Evolutionary conservation across 495 filamentous ascomycete species (phyloP), one percentile per base, ranked within the genome.

Genomic region (Elaphomyces granulatus): DNA sequence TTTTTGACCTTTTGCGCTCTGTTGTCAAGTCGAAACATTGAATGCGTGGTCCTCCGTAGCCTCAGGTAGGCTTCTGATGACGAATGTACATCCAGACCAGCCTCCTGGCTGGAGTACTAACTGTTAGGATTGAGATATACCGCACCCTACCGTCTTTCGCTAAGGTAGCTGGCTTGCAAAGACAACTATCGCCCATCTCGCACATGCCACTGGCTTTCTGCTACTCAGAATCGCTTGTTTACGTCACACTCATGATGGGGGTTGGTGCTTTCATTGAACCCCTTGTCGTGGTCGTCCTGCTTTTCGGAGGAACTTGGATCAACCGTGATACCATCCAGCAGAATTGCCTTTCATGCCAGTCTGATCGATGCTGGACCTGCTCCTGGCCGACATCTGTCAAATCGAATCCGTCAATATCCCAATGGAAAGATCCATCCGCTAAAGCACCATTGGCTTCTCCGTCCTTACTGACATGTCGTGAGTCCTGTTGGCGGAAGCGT

Each of bases 301-400:
- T 76, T n/a, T 67, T 74, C 42, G 70, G 71, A 40, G 72, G 72
- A 4, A 73, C 71, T 9, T 74, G 70, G 69, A 69, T 76, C 38
- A 76, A 76, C 38, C 55, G 72, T 16, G 53, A 61, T 8, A 53
- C 40, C 6, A 36, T 40, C 8, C n/a, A 6, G 12, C 6, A 6
- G 23, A 12, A 12, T 6, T 6, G 6, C 12, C 23, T 28, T 12
- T 28, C 23, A 12, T 28, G 12, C 23, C 23, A 28, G 12, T 28
- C 23, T 6, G 23, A 12, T 6, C 23, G 12, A 6, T 28, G 12
- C 12, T 28, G 6, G 12, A 6, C 23, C 23, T n/a, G n/a, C n/a
- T 23, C 26, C 21, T 61, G 58, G 0, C 51, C 48, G 0, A 61
- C 55, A 36, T 52, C 47, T 6, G 31, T 60, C 3, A 56, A 65